These are phyloP conservation scores for Eucalyptus caleyi DNA, from an alignment of 345 rosid species.

Conservation along the genomic window DNA sequence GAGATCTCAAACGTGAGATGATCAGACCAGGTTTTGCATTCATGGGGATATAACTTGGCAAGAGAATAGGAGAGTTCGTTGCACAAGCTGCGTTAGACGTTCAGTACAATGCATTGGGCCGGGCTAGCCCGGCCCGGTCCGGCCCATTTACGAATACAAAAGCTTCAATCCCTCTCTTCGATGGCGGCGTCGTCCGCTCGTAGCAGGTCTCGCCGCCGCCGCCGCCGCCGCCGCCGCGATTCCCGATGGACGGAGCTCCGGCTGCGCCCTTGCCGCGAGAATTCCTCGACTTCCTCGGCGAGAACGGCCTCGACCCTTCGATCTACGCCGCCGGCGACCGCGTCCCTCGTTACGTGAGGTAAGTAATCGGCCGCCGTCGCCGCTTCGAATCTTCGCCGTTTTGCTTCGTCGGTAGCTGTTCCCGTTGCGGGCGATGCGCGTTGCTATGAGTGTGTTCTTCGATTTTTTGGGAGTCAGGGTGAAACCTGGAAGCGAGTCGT, in stretches of 20 bases:
- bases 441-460: neutral
- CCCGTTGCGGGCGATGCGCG: neutral
- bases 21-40: neutral
- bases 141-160: neutral
- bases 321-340: conserved; percentile 41
- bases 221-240: neutral
- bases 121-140: neutral
- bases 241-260: neutral
- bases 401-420: neutral
- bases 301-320: conserved; percentile 61
- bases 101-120: neutral
- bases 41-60: neutral
- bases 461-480: conserved; percentile 23
- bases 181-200: neutral
- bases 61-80: neutral
- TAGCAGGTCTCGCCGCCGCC: neutral
- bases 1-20: neutral
- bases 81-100: neutral
- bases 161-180: neutral
- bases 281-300: conserved; percentile 51
- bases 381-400: neutral
- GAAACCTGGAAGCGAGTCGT: conserved; percentile 57
- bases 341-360: conserved; percentile 84
- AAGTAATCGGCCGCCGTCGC: neutral
- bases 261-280: conserved; percentile 33